Conservation (phyloP, 78 protist species). For the Polysphondylium violaceum region DNA sequence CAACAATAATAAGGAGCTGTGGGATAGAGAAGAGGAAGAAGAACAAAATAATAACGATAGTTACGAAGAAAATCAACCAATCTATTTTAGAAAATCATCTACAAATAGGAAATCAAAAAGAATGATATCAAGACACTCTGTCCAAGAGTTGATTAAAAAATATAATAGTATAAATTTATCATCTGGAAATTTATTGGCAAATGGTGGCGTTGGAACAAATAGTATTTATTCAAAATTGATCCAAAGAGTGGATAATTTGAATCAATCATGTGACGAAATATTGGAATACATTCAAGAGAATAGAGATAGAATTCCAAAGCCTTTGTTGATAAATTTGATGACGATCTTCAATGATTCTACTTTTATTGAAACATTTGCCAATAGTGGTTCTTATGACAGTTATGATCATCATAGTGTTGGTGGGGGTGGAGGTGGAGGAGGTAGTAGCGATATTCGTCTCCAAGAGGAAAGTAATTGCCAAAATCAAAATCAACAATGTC, state of each 20-base stretch:
- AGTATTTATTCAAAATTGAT: slow-evolving; percentile 13
- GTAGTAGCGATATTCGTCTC: too few relatives aligned
- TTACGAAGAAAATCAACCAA: too few relatives aligned
- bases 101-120: slow-evolving; percentile 9
- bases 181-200: background rate
- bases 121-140: slow-evolving; percentile 33
- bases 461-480: too few relatives aligned
- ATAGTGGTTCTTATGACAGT: background rate
- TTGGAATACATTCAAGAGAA: background rate
- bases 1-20: background rate
- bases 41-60: too few relatives aligned
- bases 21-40: background rate
- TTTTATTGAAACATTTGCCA: too few relatives aligned
- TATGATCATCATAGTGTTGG: background rate
- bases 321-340: background rate
- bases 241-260: slow-evolving; percentile 24
- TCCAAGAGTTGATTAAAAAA: slow-evolving; percentile 25
- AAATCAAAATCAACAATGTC: too few relatives aligned
- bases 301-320: background rate
- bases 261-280: slow-evolving; percentile 34
- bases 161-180: background rate
- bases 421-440: background rate
- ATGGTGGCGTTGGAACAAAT: too few relatives aligned
- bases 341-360: background rate
- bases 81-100: too few relatives aligned